A percentile compares a stretch with the other conserved stretches of the same genome.
phyloP scores from a whole-genome alignment of 768 basidiomycete species.

The Fomitopsis pulvina region DNA sequence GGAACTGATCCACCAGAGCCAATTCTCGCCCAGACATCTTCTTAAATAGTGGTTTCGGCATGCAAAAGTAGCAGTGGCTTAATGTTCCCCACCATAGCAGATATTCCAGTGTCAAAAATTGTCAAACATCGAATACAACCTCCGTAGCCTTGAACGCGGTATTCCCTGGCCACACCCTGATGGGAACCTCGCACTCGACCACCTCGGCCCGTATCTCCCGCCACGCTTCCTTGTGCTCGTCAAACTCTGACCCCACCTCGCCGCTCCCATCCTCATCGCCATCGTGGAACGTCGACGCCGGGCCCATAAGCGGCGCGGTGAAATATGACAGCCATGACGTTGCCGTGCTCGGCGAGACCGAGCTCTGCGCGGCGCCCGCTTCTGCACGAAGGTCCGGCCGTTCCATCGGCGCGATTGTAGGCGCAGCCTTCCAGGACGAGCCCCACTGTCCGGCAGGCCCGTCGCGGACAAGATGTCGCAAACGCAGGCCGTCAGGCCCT shows the following conservation, averaged over 20 bases:
- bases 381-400: constrained; percentile 22
- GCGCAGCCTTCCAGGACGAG: constrained; percentile 53
- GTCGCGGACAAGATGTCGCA: constrained; percentile 50
- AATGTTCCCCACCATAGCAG: no score
- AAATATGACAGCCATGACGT: constrained; percentile 39
- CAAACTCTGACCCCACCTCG: constrained; percentile 22
- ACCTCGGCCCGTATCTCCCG: constrained; percentile 67
- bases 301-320: constrained; percentile 31
- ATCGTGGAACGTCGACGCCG: constrained; percentile 49
- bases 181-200: constrained; percentile 91
- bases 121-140: constrained; percentile 67
- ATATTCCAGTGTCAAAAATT: no score
- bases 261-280: constrained; percentile 38
- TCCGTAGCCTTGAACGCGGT: constrained; percentile 78
- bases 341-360: constrained; percentile 7
- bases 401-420: constrained; percentile 55
- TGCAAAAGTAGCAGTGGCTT: no score
- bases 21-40: no score
- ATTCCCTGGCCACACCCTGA: constrained; percentile 84
- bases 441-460: constrained; percentile 69
- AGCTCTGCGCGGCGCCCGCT: constrained; percentile 1
- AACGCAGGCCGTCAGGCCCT: constrained; percentile 44
- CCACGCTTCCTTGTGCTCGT: constrained; percentile 53
- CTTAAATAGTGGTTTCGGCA: no score
- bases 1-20: no score